phyloP scores from a whole-genome alignment of 345 rosid genomes.

The Melastoma malabathricum region DNA sequence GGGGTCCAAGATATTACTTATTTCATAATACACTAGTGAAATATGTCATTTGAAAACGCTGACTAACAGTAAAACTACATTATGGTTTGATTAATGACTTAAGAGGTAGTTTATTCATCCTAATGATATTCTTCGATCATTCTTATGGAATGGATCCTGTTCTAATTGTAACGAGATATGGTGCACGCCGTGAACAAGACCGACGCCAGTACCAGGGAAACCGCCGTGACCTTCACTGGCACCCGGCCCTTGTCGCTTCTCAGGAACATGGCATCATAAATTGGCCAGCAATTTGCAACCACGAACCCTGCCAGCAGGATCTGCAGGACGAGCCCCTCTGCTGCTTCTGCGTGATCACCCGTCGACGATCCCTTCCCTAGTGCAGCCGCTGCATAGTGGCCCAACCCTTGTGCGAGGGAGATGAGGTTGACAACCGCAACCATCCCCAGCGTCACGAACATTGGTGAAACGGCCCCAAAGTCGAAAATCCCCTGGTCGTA shows the following conservation, averaged over 20 bases:
- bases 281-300: conserved; percentile 35
- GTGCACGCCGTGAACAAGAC: conserved; percentile 9
- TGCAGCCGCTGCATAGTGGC: not conserved
- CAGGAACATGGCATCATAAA: conserved; percentile 45
- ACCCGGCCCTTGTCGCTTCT: conserved; percentile 49
- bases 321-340: conserved; percentile 22
- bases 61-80: too few relatives aligned
- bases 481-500: conserved; percentile 46
- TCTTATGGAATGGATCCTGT: too few relatives aligned
- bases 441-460: conserved; percentile 32
- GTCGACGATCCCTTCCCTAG: not conserved
- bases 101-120: too few relatives aligned
- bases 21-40: too few relatives aligned
- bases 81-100: too few relatives aligned
- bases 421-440: conserved; percentile 40
- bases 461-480: conserved; percentile 39
- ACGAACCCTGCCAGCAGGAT: conserved; percentile 28
- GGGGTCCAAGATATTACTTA: too few relatives aligned
- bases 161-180: too few relatives aligned
- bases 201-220: conserved; percentile 16
- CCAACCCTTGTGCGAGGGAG: conserved; percentile 22
- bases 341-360: not conserved
- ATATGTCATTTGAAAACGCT: too few relatives aligned
- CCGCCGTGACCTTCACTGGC: conserved; percentile 16
- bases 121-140: too few relatives aligned